Evolutionary conservation across 495 filamentous ascomycete genomes (phyloP).

Genomic region (Neurospora africana): DNA sequence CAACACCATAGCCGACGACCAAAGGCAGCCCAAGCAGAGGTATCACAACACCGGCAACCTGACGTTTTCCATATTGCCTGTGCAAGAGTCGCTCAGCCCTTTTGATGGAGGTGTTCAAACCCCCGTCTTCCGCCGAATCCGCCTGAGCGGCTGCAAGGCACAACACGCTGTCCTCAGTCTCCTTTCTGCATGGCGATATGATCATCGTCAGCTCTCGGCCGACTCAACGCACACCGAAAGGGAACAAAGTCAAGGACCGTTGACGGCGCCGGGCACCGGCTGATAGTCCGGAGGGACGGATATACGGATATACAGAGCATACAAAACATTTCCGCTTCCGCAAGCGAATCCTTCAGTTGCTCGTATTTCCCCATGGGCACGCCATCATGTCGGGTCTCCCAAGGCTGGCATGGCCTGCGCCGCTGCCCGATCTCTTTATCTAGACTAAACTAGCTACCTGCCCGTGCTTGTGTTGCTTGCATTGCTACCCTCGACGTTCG

Average conservation of each 20-base stretch:
- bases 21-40: not conserved
- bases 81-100: not conserved
- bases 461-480: not conserved
- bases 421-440: not conserved
- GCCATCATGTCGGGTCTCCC: not conserved
- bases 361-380: not conserved
- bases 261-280: not conserved
- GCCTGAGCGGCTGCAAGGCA: slow-evolving; percentile 3
- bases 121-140: not conserved
- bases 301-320: not conserved
- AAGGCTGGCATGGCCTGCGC: not conserved
- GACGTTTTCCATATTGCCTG: not conserved
- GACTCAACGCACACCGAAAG: not conserved
- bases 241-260: not conserved
- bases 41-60: not conserved
- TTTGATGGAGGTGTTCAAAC: not conserved
- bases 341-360: not conserved
- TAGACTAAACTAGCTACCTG: not conserved
- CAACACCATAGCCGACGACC: not conserved
- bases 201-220: not conserved
- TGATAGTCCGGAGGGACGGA: not conserved
- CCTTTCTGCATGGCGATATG: slow-evolving; percentile 6
- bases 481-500: not conserved
- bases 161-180: not conserved
- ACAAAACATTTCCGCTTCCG: not conserved